phyloP scores from a whole-genome alignment of 805 yeast species.

The Ogataea pilisensis region DNA sequence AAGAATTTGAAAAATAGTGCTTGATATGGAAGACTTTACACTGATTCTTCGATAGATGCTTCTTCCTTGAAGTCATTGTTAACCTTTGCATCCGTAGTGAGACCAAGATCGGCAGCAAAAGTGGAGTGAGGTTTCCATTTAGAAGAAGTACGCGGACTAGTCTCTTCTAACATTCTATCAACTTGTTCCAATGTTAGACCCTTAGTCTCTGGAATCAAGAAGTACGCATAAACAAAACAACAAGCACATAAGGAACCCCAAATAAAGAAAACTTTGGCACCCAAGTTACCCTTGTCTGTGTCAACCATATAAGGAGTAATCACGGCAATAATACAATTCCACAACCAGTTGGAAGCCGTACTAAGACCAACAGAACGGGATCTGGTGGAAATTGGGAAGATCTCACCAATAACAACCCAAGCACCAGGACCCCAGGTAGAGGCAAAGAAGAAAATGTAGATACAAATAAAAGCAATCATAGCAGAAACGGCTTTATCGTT shows the following conservation, averaged over 20 bases:
- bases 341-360: slow-evolving; percentile 76
- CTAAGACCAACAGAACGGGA: slow-evolving; percentile 69
- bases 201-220: slow-evolving; percentile 73
- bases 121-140: slow-evolving; percentile 34
- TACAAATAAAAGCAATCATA: slow-evolving; percentile 43
- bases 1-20: neutral
- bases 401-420: slow-evolving; percentile 63
- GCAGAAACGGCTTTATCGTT: slow-evolving; percentile 29
- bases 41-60: slow-evolving; percentile 10
- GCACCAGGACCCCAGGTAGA: slow-evolving; percentile 81
- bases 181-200: slow-evolving; percentile 82
- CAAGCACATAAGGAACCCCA: slow-evolving; percentile 51
- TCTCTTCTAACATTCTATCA: slow-evolving; percentile 42
- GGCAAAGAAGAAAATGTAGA: slow-evolving; percentile 73
- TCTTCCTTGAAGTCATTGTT: slow-evolving; percentile 17
- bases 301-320: slow-evolving; percentile 73
- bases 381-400: slow-evolving; percentile 69
- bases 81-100: slow-evolving; percentile 20
- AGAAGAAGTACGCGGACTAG: slow-evolving; percentile 32
- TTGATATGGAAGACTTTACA: neutral
- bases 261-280: slow-evolving; percentile 63
- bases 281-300: slow-evolving; percentile 56
- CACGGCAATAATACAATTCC: slow-evolving; percentile 73
- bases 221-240: slow-evolving; percentile 63
- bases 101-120: slow-evolving; percentile 27